Evolutionary conservation across 2,329 filamentous ascomycete species (phyloP).

Genomic region (Tolypocladium tropicale): DNA sequence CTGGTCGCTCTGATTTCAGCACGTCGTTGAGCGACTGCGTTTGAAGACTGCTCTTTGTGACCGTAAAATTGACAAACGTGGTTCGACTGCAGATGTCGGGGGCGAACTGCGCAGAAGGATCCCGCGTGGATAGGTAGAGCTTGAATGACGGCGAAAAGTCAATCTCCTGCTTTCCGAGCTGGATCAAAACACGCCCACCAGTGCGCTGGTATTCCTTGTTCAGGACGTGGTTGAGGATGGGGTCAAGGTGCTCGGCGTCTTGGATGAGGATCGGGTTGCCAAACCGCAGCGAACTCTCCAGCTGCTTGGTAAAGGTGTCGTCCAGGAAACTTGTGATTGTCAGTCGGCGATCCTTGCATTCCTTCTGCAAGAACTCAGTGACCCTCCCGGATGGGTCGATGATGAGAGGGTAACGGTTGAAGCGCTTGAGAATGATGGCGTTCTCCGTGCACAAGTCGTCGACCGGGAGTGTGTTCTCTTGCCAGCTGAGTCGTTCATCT

Average conservation of each 20-base stretch:
- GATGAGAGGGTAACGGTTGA: constrained; percentile 96
- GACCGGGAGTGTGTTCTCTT: constrained; percentile 84
- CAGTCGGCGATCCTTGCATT: constrained; percentile 85
- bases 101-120: constrained; percentile 90
- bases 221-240: constrained; percentile 93
- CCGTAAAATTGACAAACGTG: constrained; percentile 98
- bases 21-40: constrained; percentile 97
- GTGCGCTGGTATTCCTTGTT: constrained; percentile 99
- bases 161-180: constrained; percentile 97
- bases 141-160: constrained; percentile 97
- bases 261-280: constrained; percentile 98
- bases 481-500: constrained; percentile 90
- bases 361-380: constrained; percentile 89
- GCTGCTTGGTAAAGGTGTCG: constrained; percentile 93
- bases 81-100: constrained; percentile 97
- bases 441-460: constrained; percentile 98
- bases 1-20: constrained; percentile 91
- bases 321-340: constrained; percentile 98
- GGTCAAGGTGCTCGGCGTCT: constrained; percentile 93
- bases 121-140: constrained; percentile 87
- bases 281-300: constrained; percentile 93
- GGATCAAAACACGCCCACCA: constrained; percentile 92
- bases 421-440: constrained; percentile 91
- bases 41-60: constrained; percentile 96
- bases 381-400: constrained; percentile 94